A percentile compares a stretch with the other conserved stretches of the same genome.
Conservation (phyloP, 1,284 basidiomycete species). For the Ganoderma lucidum region DNA sequence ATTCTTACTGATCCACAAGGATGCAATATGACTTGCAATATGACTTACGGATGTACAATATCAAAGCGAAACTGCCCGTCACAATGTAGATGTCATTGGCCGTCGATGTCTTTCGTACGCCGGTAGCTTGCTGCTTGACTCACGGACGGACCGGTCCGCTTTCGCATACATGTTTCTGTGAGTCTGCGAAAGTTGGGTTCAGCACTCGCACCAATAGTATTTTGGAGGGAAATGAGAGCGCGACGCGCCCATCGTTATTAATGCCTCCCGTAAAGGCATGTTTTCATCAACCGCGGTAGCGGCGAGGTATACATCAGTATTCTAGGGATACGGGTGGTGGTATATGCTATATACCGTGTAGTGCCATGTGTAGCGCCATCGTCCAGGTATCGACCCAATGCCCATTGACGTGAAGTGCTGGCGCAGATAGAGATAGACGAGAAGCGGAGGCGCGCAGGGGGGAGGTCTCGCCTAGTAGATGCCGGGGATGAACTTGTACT, state of each 20-base stretch:
- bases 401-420: background rate
- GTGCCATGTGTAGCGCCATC: background rate
- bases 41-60: too few relatives aligned
- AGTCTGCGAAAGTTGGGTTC: background rate
- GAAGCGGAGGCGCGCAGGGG: background rate
- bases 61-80: too few relatives aligned
- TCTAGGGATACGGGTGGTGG: constrained; percentile 3
- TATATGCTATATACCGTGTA: background rate
- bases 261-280: constrained; percentile 10
- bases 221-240: background rate
- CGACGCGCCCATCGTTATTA: background rate
- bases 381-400: background rate
- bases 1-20: background rate
- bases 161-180: background rate
- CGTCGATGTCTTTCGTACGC: too few relatives aligned
- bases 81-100: too few relatives aligned
- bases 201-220: background rate
- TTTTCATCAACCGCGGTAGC: constrained; percentile 2
- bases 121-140: background rate
- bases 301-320: constrained; percentile 11
- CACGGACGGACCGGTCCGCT: background rate
- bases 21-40: too few relatives aligned
- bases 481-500: constrained; percentile 89
- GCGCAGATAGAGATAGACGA: too few relatives aligned
- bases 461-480: constrained; percentile 52